Evolutionary conservation across 352 stramenopile genomes (phyloP).

Genomic region (Pythium dissimile): DNA sequence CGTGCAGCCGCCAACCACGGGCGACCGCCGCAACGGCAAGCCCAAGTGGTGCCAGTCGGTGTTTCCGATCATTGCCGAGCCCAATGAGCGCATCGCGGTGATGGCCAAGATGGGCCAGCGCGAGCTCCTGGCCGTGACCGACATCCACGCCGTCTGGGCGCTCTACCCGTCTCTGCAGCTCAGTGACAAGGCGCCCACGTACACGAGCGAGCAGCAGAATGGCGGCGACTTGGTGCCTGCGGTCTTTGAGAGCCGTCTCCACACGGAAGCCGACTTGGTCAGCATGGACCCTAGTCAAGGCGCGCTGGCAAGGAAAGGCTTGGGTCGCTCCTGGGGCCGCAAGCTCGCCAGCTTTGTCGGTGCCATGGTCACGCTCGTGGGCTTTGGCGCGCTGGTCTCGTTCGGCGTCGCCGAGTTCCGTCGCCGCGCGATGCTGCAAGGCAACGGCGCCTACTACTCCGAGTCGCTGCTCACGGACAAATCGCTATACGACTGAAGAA

Average conservation of each 20-base stretch:
- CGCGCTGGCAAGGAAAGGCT: not conserved
- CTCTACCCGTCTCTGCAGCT: slow-evolving; percentile 62
- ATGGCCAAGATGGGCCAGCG: slow-evolving; percentile 74
- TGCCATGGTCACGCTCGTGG: slow-evolving; percentile 51
- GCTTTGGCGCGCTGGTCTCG: slow-evolving; percentile 27
- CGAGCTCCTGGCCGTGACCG: slow-evolving; percentile 57
- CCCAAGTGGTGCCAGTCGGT: slow-evolving; percentile 62
- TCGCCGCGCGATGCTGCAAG: slow-evolving; percentile 18
- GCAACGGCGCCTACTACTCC: slow-evolving; percentile 41
- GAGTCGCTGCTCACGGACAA: slow-evolving; percentile 69
- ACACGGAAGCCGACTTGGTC: slow-evolving; percentile 45
- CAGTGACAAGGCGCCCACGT: slow-evolving; percentile 28
- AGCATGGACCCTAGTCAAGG: not conserved
- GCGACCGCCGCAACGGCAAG: not conserved
- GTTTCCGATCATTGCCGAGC: slow-evolving; percentile 54
- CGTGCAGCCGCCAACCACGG: slow-evolving; percentile 25
- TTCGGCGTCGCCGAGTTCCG: slow-evolving; percentile 30
- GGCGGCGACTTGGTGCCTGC: slow-evolving; percentile 13
- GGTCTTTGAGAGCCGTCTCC: slow-evolving; percentile 60
- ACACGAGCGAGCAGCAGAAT: slow-evolving; percentile 24
- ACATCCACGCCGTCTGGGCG: slow-evolving; percentile 73
- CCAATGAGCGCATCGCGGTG: slow-evolving; percentile 42
- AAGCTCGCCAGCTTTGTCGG: slow-evolving; percentile 63
- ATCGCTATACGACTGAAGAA: slow-evolving; percentile 35
- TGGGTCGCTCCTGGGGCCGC: slow-evolving; percentile 4